Evolutionary conservation across 1,284 basidiomycete species (phyloP).

Genomic region (Ustilago hordei): DNA sequence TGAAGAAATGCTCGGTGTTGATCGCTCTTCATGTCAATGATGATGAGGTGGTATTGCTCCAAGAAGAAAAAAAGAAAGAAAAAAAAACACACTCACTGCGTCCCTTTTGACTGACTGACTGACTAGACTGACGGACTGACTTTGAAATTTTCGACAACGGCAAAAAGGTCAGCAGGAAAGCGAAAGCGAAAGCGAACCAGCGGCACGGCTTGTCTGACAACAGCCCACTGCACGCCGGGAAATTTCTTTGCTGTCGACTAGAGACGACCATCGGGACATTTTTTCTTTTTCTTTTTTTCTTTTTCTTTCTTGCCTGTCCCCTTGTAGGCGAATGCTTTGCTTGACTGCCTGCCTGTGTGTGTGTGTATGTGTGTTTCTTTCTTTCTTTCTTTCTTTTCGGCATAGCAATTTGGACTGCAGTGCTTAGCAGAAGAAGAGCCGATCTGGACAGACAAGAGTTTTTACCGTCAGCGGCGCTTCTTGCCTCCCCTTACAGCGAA

Average conservation of each 20-base stretch:
- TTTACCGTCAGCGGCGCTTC: conserved; percentile 17
- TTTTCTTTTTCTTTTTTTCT: neutral
- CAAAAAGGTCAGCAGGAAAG: neutral
- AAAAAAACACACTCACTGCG: neutral
- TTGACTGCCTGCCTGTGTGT: too few species aligned
- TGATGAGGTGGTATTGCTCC: neutral
- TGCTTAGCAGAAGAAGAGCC: neutral
- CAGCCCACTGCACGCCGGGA: neutral
- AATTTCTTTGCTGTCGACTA: conserved; percentile 8
- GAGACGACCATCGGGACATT: conserved; percentile 2
- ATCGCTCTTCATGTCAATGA: neutral
- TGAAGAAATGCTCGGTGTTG: conserved; percentile 7
- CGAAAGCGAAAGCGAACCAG: conserved; percentile 6
- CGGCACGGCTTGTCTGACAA: neutral
- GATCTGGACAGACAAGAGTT: neutral
- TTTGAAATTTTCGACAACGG: conserved; percentile 2
- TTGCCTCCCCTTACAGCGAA: neutral
- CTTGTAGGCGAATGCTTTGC: neutral
- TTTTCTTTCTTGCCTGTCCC: neutral
- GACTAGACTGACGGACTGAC: neutral
- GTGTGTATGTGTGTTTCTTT: too few species aligned
- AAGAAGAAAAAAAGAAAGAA: neutral
- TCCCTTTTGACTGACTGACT: neutral
- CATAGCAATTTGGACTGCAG: neutral
- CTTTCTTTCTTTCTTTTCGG: neutral